phyloP scores from a whole-genome alignment of 495 filamentous ascomycete species.

The Pyrenula massariospora region DNA sequence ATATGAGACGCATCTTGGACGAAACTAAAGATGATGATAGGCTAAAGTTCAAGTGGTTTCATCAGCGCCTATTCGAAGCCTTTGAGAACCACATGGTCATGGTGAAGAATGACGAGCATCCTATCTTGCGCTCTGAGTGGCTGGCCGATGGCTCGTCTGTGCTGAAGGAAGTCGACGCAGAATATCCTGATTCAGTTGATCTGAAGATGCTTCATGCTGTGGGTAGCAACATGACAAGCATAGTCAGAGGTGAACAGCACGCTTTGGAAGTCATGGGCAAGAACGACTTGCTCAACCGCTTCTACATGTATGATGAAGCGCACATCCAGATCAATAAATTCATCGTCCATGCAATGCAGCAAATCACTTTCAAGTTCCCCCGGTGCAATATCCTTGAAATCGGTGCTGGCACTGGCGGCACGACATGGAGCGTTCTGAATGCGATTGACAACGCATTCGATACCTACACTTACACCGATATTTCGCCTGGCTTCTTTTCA shows the following conservation, averaged over 20 bases:
- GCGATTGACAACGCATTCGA: constrained; percentile 11
- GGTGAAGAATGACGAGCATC: too few relatives aligned
- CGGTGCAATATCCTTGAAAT: constrained; percentile 36
- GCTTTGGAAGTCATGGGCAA: constrained; percentile 26
- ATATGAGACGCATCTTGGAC: too few relatives aligned
- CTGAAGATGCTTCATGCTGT: not conserved
- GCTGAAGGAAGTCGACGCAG: too few relatives aligned
- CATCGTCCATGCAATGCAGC: constrained; percentile 13
- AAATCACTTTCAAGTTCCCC: constrained; percentile 22
- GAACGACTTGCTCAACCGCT: constrained; percentile 16
- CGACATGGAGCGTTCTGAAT: constrained; percentile 26
- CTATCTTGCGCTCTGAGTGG: too few relatives aligned
- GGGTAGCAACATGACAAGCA: not conserved
- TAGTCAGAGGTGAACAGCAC: constrained; percentile 14
- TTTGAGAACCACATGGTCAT: too few relatives aligned
- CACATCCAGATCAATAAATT: constrained; percentile 2
- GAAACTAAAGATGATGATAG: too few relatives aligned
- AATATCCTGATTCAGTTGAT: too few relatives aligned
- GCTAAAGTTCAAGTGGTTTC: too few relatives aligned
- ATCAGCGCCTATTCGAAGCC: too few relatives aligned
- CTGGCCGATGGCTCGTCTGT: too few relatives aligned
- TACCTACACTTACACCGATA: constrained; percentile 38
- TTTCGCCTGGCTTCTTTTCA: constrained; percentile 39
- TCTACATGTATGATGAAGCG: constrained; percentile 15
- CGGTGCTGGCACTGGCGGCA: constrained; percentile 41